These are phyloP conservation scores for Ramalina peruviana DNA, from an alignment of 495 filamentous ascomycete species.

Conservation along the genomic window DNA sequence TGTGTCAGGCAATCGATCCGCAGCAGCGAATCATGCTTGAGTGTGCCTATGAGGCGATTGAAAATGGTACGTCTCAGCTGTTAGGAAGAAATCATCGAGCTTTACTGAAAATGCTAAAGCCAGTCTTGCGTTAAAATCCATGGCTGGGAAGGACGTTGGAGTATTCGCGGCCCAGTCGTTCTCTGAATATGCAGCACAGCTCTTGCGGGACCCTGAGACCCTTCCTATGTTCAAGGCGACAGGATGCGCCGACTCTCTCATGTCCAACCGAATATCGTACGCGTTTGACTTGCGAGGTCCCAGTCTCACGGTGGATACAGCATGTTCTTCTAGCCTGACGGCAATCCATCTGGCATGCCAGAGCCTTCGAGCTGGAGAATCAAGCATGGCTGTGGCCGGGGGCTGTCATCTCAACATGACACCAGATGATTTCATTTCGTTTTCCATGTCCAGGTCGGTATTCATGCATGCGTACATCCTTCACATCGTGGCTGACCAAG, in stretches of 20 bases:
- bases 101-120: not conserved
- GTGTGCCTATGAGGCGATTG: conserved; percentile 40
- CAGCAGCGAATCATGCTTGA: conserved; percentile 43
- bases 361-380: conserved; percentile 23
- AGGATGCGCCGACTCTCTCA: conserved; percentile 11
- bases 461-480: not conserved
- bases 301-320: conserved; percentile 23
- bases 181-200: not conserved
- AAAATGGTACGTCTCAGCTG: conserved; percentile 20
- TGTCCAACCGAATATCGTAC: conserved; percentile 27
- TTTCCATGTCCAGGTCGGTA: not conserved
- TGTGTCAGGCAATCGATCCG: conserved; percentile 34
- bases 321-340: conserved; percentile 25
- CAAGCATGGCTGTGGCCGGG: conserved; percentile 21
- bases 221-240: not conserved
- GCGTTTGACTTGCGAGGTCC: conserved; percentile 24
- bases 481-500: not conserved
- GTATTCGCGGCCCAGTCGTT: conserved; percentile 13
- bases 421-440: conserved; percentile 15
- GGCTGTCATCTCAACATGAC: conserved; percentile 22
- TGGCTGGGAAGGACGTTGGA: conserved; percentile 9
- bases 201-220: not conserved
- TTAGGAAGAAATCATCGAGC: not conserved
- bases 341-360: conserved; percentile 26
- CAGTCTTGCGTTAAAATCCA: conserved; percentile 16